phyloP scores from a whole-genome alignment of 1,284 basidiomycete genomes.

The Omphalotus olearius region DNA sequence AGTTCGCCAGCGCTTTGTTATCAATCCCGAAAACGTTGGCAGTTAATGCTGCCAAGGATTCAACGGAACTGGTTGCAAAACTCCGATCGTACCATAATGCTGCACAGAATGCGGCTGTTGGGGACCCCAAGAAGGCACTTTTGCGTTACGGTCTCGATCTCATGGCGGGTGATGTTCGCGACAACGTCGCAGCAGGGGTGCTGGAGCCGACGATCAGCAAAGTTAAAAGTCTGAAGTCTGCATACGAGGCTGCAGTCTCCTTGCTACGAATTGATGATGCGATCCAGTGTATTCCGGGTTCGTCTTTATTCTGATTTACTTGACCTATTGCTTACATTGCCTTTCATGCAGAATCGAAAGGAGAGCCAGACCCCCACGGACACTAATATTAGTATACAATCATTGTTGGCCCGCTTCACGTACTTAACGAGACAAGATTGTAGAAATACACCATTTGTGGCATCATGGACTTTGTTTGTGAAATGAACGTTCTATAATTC shows the following conservation, averaged over 20 bases:
- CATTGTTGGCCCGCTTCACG: too few relatives aligned
- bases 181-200: conserved; percentile 92
- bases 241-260: conserved; percentile 95
- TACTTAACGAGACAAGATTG: too few relatives aligned
- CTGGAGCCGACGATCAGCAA: conserved; percentile 98
- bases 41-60: conserved; percentile 98
- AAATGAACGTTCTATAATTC: too few relatives aligned
- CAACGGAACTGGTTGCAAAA: conserved; percentile 96
- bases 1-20: conserved; percentile 91
- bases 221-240: conserved; percentile 93
- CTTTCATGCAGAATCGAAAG: conserved; percentile 57
- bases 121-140: conserved; percentile 94
- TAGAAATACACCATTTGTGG: too few relatives aligned
- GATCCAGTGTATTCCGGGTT: conserved; percentile 80
- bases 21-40: conserved; percentile 97
- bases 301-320: conserved; percentile 21
- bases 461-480: too few relatives aligned
- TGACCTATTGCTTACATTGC: conserved; percentile 19
- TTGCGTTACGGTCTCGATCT: conserved; percentile 95
- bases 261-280: conserved; percentile 95
- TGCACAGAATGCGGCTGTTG: conserved; percentile 86
- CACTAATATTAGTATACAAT: conserved; percentile 30
- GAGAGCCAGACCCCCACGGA: conserved; percentile 60
- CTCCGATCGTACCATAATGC: conserved; percentile 96
- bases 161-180: conserved; percentile 90